These are phyloP conservation scores for Zygotorulaspora florentina DNA, from an alignment of 805 yeast genomes.

Conservation along the genomic window DNA sequence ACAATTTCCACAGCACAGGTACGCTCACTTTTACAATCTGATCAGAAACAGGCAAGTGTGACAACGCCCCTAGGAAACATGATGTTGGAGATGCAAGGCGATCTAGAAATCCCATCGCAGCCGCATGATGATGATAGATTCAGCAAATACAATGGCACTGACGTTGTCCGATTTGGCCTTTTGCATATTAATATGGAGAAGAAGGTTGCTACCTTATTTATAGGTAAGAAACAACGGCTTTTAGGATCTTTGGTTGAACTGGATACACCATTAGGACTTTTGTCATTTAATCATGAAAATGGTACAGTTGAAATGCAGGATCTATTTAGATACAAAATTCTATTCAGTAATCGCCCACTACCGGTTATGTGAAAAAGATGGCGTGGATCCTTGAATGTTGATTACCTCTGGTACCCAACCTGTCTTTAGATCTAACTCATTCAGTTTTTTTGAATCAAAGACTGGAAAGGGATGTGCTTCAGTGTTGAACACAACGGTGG, in stretches of 20 bases:
- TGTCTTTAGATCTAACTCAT: constrained; percentile 19
- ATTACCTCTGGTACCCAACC: constrained; percentile 26
- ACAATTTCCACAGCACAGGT: constrained; percentile 22
- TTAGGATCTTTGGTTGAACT: constrained; percentile 56
- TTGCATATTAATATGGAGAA: constrained; percentile 19
- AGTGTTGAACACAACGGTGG: constrained; percentile 75
- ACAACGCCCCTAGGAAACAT: constrained; percentile 53
- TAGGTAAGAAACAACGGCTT: constrained; percentile 68
- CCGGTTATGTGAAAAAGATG: constrained; percentile 58
- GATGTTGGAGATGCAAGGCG: constrained; percentile 71
- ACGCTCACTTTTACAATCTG: constrained; percentile 18
- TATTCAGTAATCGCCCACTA: constrained; percentile 65
- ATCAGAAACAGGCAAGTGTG: constrained; percentile 17
- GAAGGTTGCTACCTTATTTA: constrained; percentile 50
- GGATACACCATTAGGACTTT: constrained; percentile 61
- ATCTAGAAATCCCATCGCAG: constrained; percentile 43
- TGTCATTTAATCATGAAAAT: constrained; percentile 39
- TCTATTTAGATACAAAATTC: constrained; percentile 52
- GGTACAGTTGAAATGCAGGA: constrained; percentile 51
- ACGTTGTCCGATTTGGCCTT: constrained; percentile 27
- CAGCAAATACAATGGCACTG: constrained; percentile 14
- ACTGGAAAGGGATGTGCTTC: constrained; percentile 94
- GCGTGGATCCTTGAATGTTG: background rate
- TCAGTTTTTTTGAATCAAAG: constrained; percentile 32
- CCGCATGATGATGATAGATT: constrained; percentile 35